Base-by-base conservation (phyloP, 164 flowering plant genomes). In the Magnolia changhungtana region DNA sequence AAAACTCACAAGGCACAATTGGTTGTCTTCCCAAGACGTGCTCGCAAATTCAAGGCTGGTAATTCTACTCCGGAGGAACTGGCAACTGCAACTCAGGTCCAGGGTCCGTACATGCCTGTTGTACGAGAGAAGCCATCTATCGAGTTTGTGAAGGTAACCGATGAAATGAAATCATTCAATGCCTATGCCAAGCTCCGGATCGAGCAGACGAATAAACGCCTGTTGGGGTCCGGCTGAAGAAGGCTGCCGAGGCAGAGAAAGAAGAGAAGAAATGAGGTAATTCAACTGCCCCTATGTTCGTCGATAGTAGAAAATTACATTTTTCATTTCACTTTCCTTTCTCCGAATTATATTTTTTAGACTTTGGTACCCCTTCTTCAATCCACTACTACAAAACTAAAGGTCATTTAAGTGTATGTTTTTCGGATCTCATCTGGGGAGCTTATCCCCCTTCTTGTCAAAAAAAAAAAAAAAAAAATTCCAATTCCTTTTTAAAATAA, bases 1-100 rank as follows among this genome's bases (percentile, higher is more conserved):
- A 91, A 91, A 81, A 89, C 92, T 3, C 91, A 89, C 90, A 92
- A 92, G 84, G 94, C 97, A 63, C 90, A 91, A 79, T 72, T 93
- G 66, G 96, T 91, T 72, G 82, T 93, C 84, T 93, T 93, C 91
- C 97, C 97, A 79, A 86, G 95, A 64, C 89, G 86, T 27, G 80
- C 90, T 2, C 82, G 88, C 71, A 90, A 90, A 59, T 72, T 82
- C 81, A 93, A 93, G 97, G 76, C 78, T 77, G 87, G 87, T n/a
- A 87, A 85, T 76, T 82, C 89, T 63, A 77, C 64, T 78, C 79
- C 85, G 1, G 89, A 84, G 81, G 89, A 85, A 61, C 61, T 87
- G 77, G 85, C 87, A 2, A 71, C 84, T 7, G 87, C 89, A 9
- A 87, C 89, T 52, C 89, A 85, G 74, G 80, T 85, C 75, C 78